Conservation (phyloP, 2,329 filamentous ascomycete genomes). For the Endoconidiophora laricicola region DNA sequence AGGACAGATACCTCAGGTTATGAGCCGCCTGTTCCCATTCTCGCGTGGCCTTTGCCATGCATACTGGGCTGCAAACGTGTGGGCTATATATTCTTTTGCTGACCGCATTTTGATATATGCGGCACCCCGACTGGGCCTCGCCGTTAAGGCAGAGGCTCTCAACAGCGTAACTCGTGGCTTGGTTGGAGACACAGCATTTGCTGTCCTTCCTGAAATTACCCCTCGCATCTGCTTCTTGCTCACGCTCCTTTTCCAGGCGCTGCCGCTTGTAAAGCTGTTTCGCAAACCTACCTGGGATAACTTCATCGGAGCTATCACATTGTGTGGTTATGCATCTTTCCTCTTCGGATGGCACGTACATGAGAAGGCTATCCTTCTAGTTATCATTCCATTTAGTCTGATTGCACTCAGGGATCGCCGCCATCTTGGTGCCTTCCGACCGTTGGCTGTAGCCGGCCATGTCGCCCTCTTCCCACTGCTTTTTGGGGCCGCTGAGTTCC, state of each 20-base stretch:
- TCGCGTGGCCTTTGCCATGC: conserved; percentile 87
- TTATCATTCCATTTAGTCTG: conserved; percentile 89
- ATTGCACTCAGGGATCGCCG: conserved; percentile 80
- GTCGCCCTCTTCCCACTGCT: conserved; percentile 89
- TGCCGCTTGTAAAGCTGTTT: conserved; percentile 72
- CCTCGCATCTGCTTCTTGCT: conserved; percentile 66
- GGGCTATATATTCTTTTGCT: conserved; percentile 88
- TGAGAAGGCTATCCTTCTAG: conserved; percentile 86
- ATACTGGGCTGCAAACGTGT: conserved; percentile 95
- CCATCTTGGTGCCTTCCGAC: conserved; percentile 80
- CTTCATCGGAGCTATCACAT: conserved; percentile 75
- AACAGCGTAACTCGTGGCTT: conserved; percentile 84
- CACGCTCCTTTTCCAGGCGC: conserved; percentile 66
- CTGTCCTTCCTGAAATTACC: conserved; percentile 74
- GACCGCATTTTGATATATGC: conserved; percentile 75
- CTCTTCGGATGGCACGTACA: conserved; percentile 98
- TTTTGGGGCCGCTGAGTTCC: conserved; percentile 84
- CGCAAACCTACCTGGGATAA: conserved; percentile 65
- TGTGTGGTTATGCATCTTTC: conserved; percentile 93
- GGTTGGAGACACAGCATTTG: conserved; percentile 86
- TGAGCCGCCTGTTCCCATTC: conserved; percentile 81
- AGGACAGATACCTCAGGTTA: conserved; percentile 69
- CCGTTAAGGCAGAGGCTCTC: conserved; percentile 56
- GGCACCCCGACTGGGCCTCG: conserved; percentile 62
- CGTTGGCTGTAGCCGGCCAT: conserved; percentile 81